phyloP scores from a whole-genome alignment of 352 stramenopile species.

The Globisporangium takayamanum region DNA sequence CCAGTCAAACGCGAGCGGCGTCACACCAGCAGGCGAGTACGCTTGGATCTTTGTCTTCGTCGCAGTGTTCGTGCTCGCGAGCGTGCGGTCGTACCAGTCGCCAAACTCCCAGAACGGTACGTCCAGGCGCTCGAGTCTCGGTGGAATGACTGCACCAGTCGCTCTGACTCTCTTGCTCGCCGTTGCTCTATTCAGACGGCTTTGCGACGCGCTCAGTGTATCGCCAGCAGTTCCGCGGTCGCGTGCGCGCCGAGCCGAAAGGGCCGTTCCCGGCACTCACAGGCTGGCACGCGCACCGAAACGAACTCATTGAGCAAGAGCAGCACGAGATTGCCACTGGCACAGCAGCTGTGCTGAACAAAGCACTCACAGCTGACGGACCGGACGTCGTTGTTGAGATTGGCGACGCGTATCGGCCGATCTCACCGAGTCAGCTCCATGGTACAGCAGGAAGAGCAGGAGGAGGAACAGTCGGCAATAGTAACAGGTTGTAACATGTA shows the following conservation, averaged over 20 bases:
- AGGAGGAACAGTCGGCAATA: neutral
- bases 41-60: constrained; percentile 19
- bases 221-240: constrained; percentile 11
- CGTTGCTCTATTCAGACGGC: neutral
- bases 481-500: too few relatives aligned
- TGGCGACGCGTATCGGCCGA: constrained; percentile 4
- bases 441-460: neutral
- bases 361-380: neutral
- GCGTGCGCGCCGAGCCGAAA: constrained; percentile 10
- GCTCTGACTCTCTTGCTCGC: neutral
- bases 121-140: neutral
- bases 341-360: neutral
- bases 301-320: constrained; percentile 39
- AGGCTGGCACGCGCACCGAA: constrained; percentile 36
- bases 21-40: neutral
- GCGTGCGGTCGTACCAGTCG: constrained; percentile 3
- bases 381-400: constrained; percentile 1
- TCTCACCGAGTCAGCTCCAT: constrained; percentile 3
- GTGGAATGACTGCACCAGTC: neutral
- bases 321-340: constrained; percentile 5
- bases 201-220: constrained; percentile 15
- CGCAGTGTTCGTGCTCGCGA: constrained; percentile 6
- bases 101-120: neutral
- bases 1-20: neutral
- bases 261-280: constrained; percentile 15